A percentile compares a stretch with the other conserved stretches of the same genome.
These are phyloP conservation scores for Entomortierella lignicola DNA, from an alignment of 192 early-diverging fungal genomes.

Conservation along the genomic window DNA sequence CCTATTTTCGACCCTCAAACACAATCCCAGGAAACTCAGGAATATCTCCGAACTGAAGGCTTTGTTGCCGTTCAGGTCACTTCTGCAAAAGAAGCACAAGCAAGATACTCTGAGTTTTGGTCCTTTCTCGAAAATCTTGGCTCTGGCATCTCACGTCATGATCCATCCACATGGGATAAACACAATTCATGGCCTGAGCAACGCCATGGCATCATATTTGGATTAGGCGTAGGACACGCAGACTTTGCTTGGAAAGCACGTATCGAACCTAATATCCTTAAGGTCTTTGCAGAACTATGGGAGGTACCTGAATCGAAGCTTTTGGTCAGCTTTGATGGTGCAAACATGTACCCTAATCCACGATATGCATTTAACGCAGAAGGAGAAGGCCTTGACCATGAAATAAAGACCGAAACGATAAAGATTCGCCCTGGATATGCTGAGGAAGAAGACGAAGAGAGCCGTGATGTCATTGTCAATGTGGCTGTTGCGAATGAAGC, in stretches of 20 bases:
- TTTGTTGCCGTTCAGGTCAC: conserved; percentile 27
- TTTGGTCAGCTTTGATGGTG: conserved; percentile 27
- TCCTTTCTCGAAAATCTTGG: conserved; percentile 19
- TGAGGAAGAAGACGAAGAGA: background rate
- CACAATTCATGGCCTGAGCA: conserved; percentile 16
- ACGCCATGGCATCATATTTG: conserved; percentile 19
- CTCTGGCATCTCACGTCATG: conserved; percentile 10
- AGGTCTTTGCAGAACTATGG: conserved; percentile 29
- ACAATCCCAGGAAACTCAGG: conserved; percentile 14
- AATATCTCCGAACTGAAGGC: conserved; percentile 13
- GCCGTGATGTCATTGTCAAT: conserved; percentile 2
- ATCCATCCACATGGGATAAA: conserved; percentile 25
- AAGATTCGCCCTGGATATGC: background rate
- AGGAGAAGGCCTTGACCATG: conserved; percentile 11
- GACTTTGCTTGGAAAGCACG: conserved; percentile 28
- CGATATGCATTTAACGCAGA: conserved; percentile 9
- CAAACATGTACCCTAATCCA: conserved; percentile 29
- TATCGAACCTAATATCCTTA: conserved; percentile 11
- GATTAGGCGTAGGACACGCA: conserved; percentile 27
- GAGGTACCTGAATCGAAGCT: conserved; percentile 7
- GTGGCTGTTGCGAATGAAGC: background rate
- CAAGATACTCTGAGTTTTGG: conserved; percentile 33
- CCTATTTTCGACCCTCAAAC: conserved; percentile 24
- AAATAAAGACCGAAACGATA: conserved; percentile 3
- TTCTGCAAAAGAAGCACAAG: conserved; percentile 6